Percentiles rank a stretch among this genome's conserved stretches.
Conservation (phyloP, 306 rosid species). For the Amphicarpaea edgeworthii region DNA sequence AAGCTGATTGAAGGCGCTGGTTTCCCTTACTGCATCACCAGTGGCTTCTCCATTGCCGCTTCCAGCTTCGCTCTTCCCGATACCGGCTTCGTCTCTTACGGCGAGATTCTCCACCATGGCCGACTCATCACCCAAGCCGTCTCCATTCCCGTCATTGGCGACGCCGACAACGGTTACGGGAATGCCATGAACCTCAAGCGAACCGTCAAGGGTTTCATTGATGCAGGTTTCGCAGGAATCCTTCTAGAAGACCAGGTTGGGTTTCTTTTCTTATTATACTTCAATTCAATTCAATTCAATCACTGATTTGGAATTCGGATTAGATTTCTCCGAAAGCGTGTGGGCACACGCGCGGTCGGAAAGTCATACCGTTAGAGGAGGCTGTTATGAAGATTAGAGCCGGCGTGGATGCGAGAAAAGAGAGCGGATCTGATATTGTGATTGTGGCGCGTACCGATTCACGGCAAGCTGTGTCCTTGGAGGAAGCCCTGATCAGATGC, state of each 20-base stretch:
- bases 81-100: conserved; percentile 81
- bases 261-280: neutral
- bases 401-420: conserved; percentile 82
- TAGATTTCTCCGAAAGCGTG: conserved; percentile 91
- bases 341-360: conserved; percentile 87
- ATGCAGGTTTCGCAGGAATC: conserved; percentile 88
- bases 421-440: conserved; percentile 85
- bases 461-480: conserved; percentile 86
- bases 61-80: conserved; percentile 87
- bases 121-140: conserved; percentile 71
- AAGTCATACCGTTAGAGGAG: conserved; percentile 82
- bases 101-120: conserved; percentile 87
- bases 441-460: conserved; percentile 92
- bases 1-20: conserved; percentile 80
- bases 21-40: conserved; percentile 75
- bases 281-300: neutral
- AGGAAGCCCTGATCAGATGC: conserved; percentile 74
- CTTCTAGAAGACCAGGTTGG: conserved; percentile 89
- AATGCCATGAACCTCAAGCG: conserved; percentile 91
- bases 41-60: conserved; percentile 89
- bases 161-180: conserved; percentile 92
- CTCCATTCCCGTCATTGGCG: conserved; percentile 85
- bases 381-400: conserved; percentile 79
- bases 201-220: conserved; percentile 79
- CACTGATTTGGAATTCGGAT: no score